Evolutionary conservation across 2,329 filamentous ascomycete genomes (phyloP), one percentile per base, ranked within the genome.

Genomic region (Boeremia lycopersici): DNA sequence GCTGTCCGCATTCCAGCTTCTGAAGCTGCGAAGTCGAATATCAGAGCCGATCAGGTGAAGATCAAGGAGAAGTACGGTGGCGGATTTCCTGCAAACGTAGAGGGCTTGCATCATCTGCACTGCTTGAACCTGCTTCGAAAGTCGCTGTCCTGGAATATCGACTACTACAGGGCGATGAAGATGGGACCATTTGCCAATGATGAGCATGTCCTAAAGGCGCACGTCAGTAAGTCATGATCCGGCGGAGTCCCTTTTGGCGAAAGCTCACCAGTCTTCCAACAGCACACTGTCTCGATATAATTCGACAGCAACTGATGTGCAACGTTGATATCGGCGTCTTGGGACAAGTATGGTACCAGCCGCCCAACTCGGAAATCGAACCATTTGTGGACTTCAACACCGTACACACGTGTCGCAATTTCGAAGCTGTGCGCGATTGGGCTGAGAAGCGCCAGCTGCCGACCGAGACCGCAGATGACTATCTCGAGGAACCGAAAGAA

Each of bases 241-340:
- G 19, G 8, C 7, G 12, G 2, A 13, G 3, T 11, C 23, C 4
- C 4, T 3, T 11, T 13, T 33, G 25, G 23, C 6, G 6, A 23
- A 26, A 3, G 36, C 38, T 31, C 25, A 61, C 59, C 28, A 4
- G 13, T 7, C 3, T 0, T 19, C 9, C 28, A 17, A 38, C 25
- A 67, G 67, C 81, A 3, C 85, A 88, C 56, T 88, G 86, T 49
- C 77, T 87, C 17, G 86, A 88, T 56, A 84, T 82, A 5, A 59
- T 87, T 38, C 83, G 85, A 1, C 85, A 88, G 63, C 82, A 86
- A 15, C 75, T 88, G 23, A 87, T 87, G 83, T 88, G 85, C 68
- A 84, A 81, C 25, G 75, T 82, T 33, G 85, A 88, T 59, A 80
- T 83, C 1, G 84, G 79, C 0, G 79, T 88, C 0, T 74, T 87